These are phyloP conservation scores for Chlorencoelia australis DNA, from an alignment of 2,329 filamentous ascomycete species.

Conservation along the genomic window DNA sequence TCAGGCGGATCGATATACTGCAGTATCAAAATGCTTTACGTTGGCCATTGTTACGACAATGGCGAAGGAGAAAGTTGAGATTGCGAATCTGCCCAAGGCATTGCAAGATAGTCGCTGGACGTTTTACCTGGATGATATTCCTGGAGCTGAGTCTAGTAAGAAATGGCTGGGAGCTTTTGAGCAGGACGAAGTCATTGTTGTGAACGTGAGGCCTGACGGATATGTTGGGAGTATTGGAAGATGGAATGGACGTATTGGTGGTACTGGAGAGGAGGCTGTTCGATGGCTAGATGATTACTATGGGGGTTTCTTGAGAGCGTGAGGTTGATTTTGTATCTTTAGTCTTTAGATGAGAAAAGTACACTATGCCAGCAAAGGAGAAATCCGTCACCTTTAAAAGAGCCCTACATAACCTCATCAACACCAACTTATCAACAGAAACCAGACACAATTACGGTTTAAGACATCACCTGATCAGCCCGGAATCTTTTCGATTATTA, in stretches of 20 bases:
- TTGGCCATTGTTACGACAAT: conserved; percentile 59
- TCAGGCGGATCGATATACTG: conserved; percentile 57
- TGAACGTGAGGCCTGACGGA: conserved; percentile 63
- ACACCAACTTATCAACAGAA: too few relatives aligned
- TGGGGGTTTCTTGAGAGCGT: conserved; percentile 31
- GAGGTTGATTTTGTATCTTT: conserved; percentile 1
- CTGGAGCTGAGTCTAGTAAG: conserved; percentile 51
- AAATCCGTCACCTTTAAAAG: too few relatives aligned
- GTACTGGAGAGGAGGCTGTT: conserved; percentile 26
- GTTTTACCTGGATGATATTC: conserved; percentile 59
- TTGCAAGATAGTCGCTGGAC: conserved; percentile 60
- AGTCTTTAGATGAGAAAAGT: too few relatives aligned
- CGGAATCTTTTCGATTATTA: too few relatives aligned
- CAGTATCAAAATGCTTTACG: conserved; percentile 59
- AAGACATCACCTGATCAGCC: too few relatives aligned
- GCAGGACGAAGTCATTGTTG: conserved; percentile 48
- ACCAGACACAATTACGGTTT: too few relatives aligned
- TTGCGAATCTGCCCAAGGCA: conserved; percentile 51
- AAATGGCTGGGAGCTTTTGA: conserved; percentile 54
- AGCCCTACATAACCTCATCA: too few relatives aligned
- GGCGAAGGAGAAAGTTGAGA: conserved; percentile 52
- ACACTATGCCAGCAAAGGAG: too few relatives aligned
- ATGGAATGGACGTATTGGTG: conserved; percentile 26
- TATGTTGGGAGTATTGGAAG: conserved; percentile 56
- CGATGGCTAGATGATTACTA: conserved; percentile 43